Evolutionary conservation across 805 yeast species (phyloP).

Genomic region (Candida silvatica): DNA sequence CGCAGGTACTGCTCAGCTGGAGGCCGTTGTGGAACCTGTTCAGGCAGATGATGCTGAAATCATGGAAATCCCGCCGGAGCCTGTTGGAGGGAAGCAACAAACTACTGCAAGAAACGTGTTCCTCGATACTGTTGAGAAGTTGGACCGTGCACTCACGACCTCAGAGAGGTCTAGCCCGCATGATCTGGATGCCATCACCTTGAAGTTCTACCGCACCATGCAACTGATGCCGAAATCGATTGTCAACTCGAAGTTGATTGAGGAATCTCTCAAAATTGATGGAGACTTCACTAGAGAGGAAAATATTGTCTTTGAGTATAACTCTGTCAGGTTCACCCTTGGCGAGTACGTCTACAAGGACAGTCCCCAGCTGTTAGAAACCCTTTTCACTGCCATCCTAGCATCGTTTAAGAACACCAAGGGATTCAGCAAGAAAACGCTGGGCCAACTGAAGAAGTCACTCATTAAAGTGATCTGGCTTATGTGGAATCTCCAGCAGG

Average conservation of each 20-base stretch:
- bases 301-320: conserved; percentile 11
- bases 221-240: conserved; percentile 9
- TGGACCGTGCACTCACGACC: neutral
- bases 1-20: conserved; percentile 22
- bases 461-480: conserved; percentile 18
- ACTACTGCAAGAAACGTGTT: neutral
- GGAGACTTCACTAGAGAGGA: conserved; percentile 11
- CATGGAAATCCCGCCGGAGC: neutral
- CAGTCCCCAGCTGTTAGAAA: neutral
- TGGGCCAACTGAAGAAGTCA: conserved; percentile 13
- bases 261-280: conserved; percentile 9
- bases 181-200: conserved; percentile 5
- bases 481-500: conserved; percentile 14
- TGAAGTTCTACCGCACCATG: conserved; percentile 6
- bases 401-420: conserved; percentile 2
- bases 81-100: neutral
- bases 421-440: conserved; percentile 1
- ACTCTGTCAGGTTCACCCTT: conserved; percentile 9
- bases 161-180: too few species aligned
- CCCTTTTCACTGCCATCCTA: conserved; percentile 5
- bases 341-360: conserved; percentile 3
- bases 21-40: too few species aligned
- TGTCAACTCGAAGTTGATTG: conserved; percentile 10
- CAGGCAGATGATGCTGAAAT: too few species aligned
- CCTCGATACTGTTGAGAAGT: neutral